A percentile compares a stretch with the other conserved stretches of the same genome.
Conservation (phyloP, 2,329 filamentous ascomycete genomes). For the Xylariales sp. region DNA sequence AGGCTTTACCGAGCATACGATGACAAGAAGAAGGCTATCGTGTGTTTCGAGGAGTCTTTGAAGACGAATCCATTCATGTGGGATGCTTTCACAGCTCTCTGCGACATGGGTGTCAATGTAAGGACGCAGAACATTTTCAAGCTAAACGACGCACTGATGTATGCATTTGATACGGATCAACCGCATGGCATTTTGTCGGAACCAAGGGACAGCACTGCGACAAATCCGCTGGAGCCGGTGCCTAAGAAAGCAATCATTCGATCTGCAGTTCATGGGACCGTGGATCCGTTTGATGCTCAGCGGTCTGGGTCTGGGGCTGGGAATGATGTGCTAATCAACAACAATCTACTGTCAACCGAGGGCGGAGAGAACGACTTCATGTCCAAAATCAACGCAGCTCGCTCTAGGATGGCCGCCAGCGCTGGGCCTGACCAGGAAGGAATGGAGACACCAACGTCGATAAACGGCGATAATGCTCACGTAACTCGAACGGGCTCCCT, state of each 20-base stretch:
- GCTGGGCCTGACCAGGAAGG: constrained; percentile 44
- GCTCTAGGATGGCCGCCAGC: constrained; percentile 38
- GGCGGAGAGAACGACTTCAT: constrained; percentile 50
- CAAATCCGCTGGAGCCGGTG: constrained; percentile 34
- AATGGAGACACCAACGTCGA: constrained; percentile 59
- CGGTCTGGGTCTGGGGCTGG: constrained; percentile 32
- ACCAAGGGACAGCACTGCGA: constrained; percentile 30
- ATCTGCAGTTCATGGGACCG: constrained; percentile 29
- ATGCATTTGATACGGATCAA: constrained; percentile 39
- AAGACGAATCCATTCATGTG: constrained; percentile 95
- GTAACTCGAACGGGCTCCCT: constrained; percentile 25
- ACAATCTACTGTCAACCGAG: constrained; percentile 36
- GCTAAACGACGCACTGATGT: constrained; percentile 51
- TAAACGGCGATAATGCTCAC: constrained; percentile 33
- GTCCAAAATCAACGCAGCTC: constrained; percentile 49
- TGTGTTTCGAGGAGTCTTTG: constrained; percentile 82
- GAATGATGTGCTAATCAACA: constrained; percentile 33
- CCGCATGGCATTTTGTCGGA: constrained; percentile 27
- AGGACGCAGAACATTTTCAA: constrained; percentile 85
- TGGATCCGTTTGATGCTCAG: constrained; percentile 49
- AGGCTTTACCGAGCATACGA: constrained; percentile 84
- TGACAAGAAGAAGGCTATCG: constrained; percentile 75
- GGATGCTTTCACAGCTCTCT: constrained; percentile 89
- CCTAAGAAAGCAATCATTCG: constrained; percentile 38
- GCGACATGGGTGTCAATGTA: constrained; percentile 79